Percentiles rank a stretch among this genome's conserved stretches.
These are phyloP conservation scores for Bacterosira constricta DNA, from an alignment of 108 stramenopile genomes.

Conservation along the genomic window DNA sequence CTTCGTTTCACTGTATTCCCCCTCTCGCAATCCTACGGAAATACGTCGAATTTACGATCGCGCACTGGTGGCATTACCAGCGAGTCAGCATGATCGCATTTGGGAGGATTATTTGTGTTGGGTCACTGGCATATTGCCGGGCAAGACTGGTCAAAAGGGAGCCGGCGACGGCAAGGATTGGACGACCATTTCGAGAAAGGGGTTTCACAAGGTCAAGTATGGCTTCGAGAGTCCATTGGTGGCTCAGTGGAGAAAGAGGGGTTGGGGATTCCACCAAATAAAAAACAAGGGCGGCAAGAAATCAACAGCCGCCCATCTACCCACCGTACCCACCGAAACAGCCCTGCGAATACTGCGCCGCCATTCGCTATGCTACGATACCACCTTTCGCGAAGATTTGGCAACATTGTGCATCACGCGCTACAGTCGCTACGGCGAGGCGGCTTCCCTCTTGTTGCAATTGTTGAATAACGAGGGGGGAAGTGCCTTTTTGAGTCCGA, in stretches of 20 bases:
- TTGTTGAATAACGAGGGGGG: slow-evolving; percentile 73
- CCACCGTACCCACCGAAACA: slow-evolving; percentile 46
- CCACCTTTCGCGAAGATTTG: slow-evolving; percentile 46
- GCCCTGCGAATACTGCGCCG: slow-evolving; percentile 44
- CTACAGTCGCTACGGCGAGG: slow-evolving; percentile 79
- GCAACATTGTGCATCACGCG: slow-evolving; percentile 35
- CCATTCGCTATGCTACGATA: slow-evolving; percentile 46
- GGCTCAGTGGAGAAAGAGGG: slow-evolving; percentile 35
- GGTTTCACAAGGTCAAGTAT: slow-evolving; percentile 45
- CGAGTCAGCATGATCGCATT: slow-evolving; percentile 90
- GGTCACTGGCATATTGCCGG: slow-evolving; percentile 71
- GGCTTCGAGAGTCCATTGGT: slow-evolving; percentile 45
- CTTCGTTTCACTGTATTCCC: slow-evolving; percentile 29
- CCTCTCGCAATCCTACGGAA: slow-evolving; percentile 41
- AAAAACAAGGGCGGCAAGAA: neutral
- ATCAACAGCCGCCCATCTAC: neutral
- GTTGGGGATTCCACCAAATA: slow-evolving; percentile 29
- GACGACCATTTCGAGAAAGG: slow-evolving; percentile 11
- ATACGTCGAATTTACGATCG: slow-evolving; percentile 88
- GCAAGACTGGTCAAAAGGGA: slow-evolving; percentile 3
- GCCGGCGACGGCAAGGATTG: neutral
- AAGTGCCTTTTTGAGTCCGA: slow-evolving; percentile 53
- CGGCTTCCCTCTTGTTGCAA: slow-evolving; percentile 85
- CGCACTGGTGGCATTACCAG: slow-evolving; percentile 90
- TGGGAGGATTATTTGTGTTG: slow-evolving; percentile 84